phyloP scores from a whole-genome alignment of 2,329 filamentous ascomycete genomes.

The Orbilia ellipsospora region DNA sequence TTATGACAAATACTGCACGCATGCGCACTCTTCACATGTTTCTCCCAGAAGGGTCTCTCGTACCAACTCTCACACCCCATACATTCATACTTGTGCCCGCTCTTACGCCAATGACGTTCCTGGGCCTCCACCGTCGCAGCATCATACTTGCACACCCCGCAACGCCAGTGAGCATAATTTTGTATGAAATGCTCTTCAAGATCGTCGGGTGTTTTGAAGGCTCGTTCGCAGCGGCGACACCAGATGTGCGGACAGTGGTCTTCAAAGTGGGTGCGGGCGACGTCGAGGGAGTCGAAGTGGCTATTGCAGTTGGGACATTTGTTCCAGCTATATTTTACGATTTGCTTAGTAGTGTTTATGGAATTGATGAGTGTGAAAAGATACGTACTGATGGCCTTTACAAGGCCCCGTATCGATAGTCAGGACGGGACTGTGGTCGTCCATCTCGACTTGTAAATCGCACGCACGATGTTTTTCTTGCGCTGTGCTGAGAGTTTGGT shows the following conservation, averaged over 20 bases:
- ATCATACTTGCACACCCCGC: slow-evolving; percentile 37
- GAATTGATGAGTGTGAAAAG: neutral
- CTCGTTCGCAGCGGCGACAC: slow-evolving; percentile 33
- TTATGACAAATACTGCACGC: slow-evolving; percentile 32
- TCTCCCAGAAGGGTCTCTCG: slow-evolving; percentile 24
- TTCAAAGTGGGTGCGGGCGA: slow-evolving; percentile 21
- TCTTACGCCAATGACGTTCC: slow-evolving; percentile 41
- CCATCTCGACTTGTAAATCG: neutral
- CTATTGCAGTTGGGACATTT: slow-evolving; percentile 26
- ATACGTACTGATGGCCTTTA: slow-evolving; percentile 25
- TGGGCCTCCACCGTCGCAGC: slow-evolving; percentile 19
- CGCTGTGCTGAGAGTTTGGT: neutral
- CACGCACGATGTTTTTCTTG: neutral
- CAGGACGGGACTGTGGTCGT: too few species aligned
- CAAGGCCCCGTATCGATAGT: slow-evolving; percentile 12
- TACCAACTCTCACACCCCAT: slow-evolving; percentile 34
- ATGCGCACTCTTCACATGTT: slow-evolving; percentile 21
- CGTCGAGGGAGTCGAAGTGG: slow-evolving; percentile 10
- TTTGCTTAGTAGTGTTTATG: neutral
- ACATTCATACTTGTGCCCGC: slow-evolving; percentile 30
- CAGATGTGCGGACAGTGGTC: slow-evolving; percentile 20
- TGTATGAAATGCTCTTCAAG: slow-evolving; percentile 36
- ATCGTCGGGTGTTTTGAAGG: slow-evolving; percentile 26
- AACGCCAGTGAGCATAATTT: slow-evolving; percentile 37
- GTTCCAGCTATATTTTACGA: slow-evolving; percentile 21